Evolutionary conservation across 192 early-diverging fungal genomes (phyloP).

Genomic region (Diversispora epigaea): DNA sequence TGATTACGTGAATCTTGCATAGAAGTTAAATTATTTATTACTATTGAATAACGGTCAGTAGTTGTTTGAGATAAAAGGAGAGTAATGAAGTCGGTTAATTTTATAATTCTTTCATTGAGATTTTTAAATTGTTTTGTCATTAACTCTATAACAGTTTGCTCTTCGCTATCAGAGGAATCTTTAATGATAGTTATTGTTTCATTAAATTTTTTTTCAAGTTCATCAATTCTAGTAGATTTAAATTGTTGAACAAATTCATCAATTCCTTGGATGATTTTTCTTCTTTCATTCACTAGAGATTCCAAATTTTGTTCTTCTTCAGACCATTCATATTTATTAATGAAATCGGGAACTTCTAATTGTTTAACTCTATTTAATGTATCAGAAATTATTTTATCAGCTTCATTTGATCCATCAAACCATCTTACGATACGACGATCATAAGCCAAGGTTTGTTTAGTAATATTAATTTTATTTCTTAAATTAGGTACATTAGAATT

Average conservation of each 20-base stretch:
- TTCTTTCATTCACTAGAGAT: not conserved
- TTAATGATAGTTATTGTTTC: constrained; percentile 13
- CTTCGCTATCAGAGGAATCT: constrained; percentile 26
- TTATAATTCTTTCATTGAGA: constrained; percentile 11
- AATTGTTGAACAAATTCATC: not conserved
- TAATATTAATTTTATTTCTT: constrained; percentile 10
- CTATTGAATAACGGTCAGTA: constrained; percentile 2
- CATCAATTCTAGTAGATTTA: constrained; percentile 14
- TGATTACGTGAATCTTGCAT: constrained; percentile 20
- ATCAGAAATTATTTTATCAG: constrained; percentile 17
- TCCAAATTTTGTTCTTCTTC: constrained; percentile 25
- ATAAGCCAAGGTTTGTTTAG: constrained; percentile 8
- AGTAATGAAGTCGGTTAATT: constrained; percentile 20
- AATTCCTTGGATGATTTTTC: constrained; percentile 12
- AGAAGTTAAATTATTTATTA: not conserved
- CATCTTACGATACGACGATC: constrained; percentile 30
- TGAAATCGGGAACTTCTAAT: constrained; percentile 31
- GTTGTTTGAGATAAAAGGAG: constrained; percentile 29
- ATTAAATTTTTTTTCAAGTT: constrained; percentile 15
- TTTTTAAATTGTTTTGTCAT: constrained; percentile 28
- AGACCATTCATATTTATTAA: constrained; percentile 26
- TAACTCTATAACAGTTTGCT: constrained; percentile 19
- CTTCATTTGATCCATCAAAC: constrained; percentile 30
- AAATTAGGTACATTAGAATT: not conserved
- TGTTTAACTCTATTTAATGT: constrained; percentile 14